Conservation (phyloP, 305 asterid species). For the Fraxinus dipetala region DNA sequence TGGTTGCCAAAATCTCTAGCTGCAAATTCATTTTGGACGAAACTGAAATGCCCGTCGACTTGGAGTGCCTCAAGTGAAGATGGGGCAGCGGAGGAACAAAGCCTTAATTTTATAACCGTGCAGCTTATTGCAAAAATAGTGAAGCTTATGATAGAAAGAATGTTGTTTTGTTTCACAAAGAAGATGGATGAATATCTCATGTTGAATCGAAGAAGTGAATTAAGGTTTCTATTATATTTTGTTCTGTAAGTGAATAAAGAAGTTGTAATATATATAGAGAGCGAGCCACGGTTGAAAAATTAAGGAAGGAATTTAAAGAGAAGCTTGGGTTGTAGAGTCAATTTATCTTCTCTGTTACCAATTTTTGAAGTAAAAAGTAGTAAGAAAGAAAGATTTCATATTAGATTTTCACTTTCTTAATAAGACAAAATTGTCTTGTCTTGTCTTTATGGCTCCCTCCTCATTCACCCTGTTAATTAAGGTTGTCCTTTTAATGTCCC, state of each 20-base stretch:
- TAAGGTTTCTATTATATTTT: neutral
- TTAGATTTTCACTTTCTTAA: conserved; percentile 19
- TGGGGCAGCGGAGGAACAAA: conserved; percentile 11
- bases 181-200: conserved; percentile 28
- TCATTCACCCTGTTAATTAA: conserved; percentile 19
- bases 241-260: neutral
- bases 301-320: conserved; percentile 38
- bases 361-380: conserved; percentile 25
- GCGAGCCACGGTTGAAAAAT: conserved; percentile 9
- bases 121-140: conserved; percentile 30
- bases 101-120: conserved; percentile 25
- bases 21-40: conserved; percentile 33
- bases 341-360: conserved; percentile 27
- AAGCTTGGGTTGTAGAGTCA: conserved; percentile 36
- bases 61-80: conserved; percentile 11
- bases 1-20: conserved; percentile 43
- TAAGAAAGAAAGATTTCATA: conserved; percentile 24
- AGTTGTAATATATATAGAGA: conserved; percentile 7
- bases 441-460: neutral
- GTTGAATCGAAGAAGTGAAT: neutral
- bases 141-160: conserved; percentile 30
- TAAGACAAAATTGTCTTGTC: neutral
- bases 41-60: conserved; percentile 34
- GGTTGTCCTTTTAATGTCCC: conserved; percentile 18
- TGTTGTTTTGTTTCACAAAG: conserved; percentile 20